A percentile compares a stretch with the other conserved stretches of the same genome.
These are phyloP conservation scores for Torulaspora delbrueckii DNA, from an alignment of 805 yeast species.

Conservation along the genomic window DNA sequence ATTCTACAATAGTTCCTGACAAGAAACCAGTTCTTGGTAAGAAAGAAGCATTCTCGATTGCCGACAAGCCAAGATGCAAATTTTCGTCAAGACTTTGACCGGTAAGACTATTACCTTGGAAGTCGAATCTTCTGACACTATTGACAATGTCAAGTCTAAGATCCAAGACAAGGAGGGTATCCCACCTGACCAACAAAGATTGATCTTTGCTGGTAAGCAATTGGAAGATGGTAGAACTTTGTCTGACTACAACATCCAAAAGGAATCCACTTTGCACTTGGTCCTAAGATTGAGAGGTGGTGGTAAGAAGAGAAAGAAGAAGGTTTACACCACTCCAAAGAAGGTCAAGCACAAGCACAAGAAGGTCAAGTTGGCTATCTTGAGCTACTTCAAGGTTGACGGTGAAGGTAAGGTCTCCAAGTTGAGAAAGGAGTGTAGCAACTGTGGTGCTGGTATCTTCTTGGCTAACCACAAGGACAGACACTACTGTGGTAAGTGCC, in stretches of 20 bases:
- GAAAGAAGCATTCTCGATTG: slow-evolving; percentile 40
- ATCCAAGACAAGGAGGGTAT: slow-evolving; percentile 97
- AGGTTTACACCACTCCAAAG: slow-evolving; percentile 99
- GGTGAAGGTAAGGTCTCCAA: slow-evolving; percentile 97
- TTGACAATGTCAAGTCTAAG: slow-evolving; percentile 94
- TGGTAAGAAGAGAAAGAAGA: slow-evolving; percentile 99
- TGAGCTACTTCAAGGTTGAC: slow-evolving; percentile 98
- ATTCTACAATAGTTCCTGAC: not conserved
- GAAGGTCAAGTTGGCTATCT: slow-evolving; percentile 98
- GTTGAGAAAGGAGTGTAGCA: slow-evolving; percentile 97
- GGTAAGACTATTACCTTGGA: slow-evolving; percentile 99
- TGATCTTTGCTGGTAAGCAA: slow-evolving; percentile 96
- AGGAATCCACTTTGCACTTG: slow-evolving; percentile 93
- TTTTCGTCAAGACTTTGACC: slow-evolving; percentile 98
- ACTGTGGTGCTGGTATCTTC: slow-evolving; percentile 99
- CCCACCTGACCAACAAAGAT: slow-evolving; percentile 97
- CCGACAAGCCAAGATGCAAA: slow-evolving; percentile 72
- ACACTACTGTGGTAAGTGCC: slow-evolving; percentile 99
- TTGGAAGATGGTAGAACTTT: slow-evolving; percentile 94
- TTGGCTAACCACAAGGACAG: slow-evolving; percentile 99
- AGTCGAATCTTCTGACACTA: slow-evolving; percentile 96
- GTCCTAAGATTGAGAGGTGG: slow-evolving; percentile 99
- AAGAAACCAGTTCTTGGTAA: slow-evolving; percentile 26
- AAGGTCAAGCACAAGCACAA: slow-evolving; percentile 99
- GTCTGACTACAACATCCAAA: slow-evolving; percentile 96